Evolutionary conservation across 805 yeast species (phyloP), one percentile per base, ranked within the genome.

Genomic region (Suhomyces faveliae): DNA sequence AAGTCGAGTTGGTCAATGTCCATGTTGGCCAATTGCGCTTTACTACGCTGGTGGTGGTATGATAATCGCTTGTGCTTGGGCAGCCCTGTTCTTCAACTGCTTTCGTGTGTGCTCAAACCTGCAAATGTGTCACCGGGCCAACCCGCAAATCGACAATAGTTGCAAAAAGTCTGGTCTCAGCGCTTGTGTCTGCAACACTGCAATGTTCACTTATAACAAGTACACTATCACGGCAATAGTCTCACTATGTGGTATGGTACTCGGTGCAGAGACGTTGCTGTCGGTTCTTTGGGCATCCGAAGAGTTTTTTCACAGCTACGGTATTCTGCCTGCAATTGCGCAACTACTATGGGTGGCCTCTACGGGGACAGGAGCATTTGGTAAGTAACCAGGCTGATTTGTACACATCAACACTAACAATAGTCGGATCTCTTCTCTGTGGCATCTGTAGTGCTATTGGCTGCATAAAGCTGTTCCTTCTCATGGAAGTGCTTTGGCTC

Each of bases 391-490:
- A 33, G 11, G 12, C 2, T 15, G 7, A 5, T 33, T 33, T 10
- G n/a, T 5, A 8, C 8, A 15, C n/a, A 11, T 11, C 15, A 35
- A 5, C 12, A 48, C 59, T 58, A 52, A 59, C 58, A 39, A 17
- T 43, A 63, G 67, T 61, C 40, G 70, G 73, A n/a, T 61, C 70
- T 43, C 50, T 68, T 0, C 38, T 63, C 4, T 51, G 63, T 48
- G 71, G 72, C 12, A 24, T 66, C 9, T 60, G 64, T 42, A 70
- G 64, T 35, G 38, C 48, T 24, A 45, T 62, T 30, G 74, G 76
- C 1, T 60, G 64, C 42, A 57, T 61, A 11, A 43, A 46, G 13
- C 48, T 60, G 5, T 55, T 66, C 35, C 66, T 63, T 19, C 19
- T 61, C 4, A 52, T 64, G 2, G 57, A 61, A 2, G 3, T 57